A percentile compares a stretch with the other conserved stretches of the same genome.
These are phyloP conservation scores for Hyaloperonospora brassicae DNA, from an alignment of 352 stramenopile species.

Conservation along the genomic window DNA sequence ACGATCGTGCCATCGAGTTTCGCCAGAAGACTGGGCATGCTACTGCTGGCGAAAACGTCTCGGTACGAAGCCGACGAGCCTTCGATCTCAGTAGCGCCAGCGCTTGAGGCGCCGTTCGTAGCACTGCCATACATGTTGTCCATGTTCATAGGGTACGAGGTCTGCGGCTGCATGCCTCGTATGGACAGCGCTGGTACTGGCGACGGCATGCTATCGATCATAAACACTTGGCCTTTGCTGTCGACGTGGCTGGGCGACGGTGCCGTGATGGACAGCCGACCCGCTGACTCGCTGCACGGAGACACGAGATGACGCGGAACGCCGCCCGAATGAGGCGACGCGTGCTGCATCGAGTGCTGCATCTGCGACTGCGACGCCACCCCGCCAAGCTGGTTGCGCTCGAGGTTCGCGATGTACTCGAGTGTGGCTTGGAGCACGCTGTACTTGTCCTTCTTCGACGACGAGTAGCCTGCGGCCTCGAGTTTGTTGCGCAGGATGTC, in stretches of 20 bases:
- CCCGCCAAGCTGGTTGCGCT: constrained; percentile 44
- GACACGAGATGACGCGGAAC: constrained; percentile 29
- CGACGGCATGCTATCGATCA: constrained; percentile 73
- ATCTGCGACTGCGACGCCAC: constrained; percentile 13
- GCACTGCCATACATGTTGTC: constrained; percentile 30
- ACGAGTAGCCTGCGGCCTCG: constrained; percentile 58
- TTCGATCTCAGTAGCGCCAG: constrained; percentile 40
- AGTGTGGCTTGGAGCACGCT: constrained; percentile 76
- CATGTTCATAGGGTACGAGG: constrained; percentile 57
- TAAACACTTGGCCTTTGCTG: constrained; percentile 47
- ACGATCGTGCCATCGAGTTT: constrained; percentile 77
- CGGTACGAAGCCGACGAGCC: constrained; percentile 61
- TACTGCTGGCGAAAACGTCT: constrained; percentile 69
- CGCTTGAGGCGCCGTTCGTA: constrained; percentile 13
- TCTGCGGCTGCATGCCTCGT: constrained; percentile 40
- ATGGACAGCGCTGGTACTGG: constrained; percentile 63
- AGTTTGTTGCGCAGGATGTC: constrained; percentile 73
- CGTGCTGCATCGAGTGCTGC: constrained; percentile 24
- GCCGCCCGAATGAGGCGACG: constrained; percentile 14
- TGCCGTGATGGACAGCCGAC: constrained; percentile 44
- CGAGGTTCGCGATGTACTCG: constrained; percentile 72
- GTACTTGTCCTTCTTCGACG: constrained; percentile 83
- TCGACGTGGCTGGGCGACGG: constrained; percentile 30
- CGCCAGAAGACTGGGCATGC: constrained; percentile 66
- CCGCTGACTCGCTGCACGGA: constrained; percentile 18